These are phyloP conservation scores for Angomonas ambiguus DNA, from an alignment of 208 protist genomes.

Conservation along the genomic window DNA sequence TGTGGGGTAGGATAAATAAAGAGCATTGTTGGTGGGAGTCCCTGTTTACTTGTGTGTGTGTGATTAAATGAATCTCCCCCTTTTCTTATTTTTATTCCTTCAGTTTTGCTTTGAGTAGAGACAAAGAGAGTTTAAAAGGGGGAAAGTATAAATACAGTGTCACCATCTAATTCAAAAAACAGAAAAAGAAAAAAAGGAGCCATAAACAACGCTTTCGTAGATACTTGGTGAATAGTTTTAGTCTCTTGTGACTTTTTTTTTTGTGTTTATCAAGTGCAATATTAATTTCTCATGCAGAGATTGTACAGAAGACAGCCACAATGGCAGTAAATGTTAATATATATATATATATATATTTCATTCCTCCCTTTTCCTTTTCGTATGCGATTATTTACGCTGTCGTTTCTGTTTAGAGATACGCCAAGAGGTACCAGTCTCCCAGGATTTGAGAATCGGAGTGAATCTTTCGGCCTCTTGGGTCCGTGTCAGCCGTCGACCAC, in stretches of 20 bases:
- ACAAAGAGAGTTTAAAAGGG: not conserved
- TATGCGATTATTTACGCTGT: slow-evolving; percentile 32
- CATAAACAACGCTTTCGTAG: not conserved
- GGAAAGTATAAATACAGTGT: not conserved
- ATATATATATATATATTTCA: not conserved
- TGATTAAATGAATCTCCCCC: too few relatives aligned
- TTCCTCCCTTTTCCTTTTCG: slow-evolving; percentile 13
- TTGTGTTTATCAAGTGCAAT: not conserved
- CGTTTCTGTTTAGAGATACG: slow-evolving; percentile 71
- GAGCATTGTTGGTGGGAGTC: slow-evolving; percentile 37
- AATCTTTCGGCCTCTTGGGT: slow-evolving; percentile 80
- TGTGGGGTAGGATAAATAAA: slow-evolving; percentile 68
- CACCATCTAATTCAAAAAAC: slow-evolving; percentile 5
- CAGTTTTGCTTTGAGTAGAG: not conserved
- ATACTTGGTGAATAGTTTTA: not conserved
- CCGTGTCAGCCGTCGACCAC: slow-evolving; percentile 60
- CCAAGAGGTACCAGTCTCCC: slow-evolving; percentile 88
- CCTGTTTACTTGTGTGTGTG: too few relatives aligned
- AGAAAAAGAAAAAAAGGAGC: not conserved
- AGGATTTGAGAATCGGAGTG: slow-evolving; percentile 79
- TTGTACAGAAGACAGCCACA: not conserved
- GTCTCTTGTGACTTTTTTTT: slow-evolving; percentile 7
- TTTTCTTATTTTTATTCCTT: not conserved
- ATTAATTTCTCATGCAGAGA: not conserved
- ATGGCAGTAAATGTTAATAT: not conserved